Evolutionary conservation across 345 rosid genomes (phyloP).

Genomic region (Arabis hirsuta): DNA sequence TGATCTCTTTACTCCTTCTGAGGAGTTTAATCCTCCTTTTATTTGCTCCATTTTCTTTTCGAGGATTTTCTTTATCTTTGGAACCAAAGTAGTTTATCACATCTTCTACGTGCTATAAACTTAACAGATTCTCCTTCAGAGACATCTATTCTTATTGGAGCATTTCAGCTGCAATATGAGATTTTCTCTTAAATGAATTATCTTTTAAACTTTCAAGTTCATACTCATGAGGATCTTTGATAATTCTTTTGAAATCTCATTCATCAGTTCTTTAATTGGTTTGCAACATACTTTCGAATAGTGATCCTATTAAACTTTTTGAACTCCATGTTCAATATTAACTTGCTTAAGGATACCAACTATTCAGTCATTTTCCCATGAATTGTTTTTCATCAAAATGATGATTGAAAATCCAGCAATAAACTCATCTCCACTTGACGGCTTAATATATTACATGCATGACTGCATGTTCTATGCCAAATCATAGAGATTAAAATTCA

Average conservation of each 20-base stretch:
- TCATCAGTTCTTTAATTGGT: neutral
- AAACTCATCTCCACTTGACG: too few species aligned
- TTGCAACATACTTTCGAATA: neutral
- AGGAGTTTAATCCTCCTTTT: too few species aligned
- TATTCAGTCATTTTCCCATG: too few species aligned
- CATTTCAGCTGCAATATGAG: neutral
- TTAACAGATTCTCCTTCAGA: neutral
- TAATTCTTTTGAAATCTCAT: neutral
- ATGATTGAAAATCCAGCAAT: too few species aligned
- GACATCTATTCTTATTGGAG: neutral
- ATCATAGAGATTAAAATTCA: too few species aligned
- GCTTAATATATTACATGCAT: too few species aligned
- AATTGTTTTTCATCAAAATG: too few species aligned
- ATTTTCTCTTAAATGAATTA: too few species aligned
- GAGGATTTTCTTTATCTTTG: neutral
- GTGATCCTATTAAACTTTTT: neutral
- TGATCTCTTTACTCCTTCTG: too few species aligned
- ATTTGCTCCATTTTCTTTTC: neutral
- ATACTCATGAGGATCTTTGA: neutral
- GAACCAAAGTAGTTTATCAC: neutral
- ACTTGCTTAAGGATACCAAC: too few species aligned
- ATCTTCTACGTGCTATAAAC: neutral
- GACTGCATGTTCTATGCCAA: too few species aligned
- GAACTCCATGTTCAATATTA: neutral
- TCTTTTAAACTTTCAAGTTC: neutral